Evolutionary conservation across 495 filamentous ascomycete genomes (phyloP), one percentile per base, ranked within the genome.

Genomic region (Neurospora hispaniola): DNA sequence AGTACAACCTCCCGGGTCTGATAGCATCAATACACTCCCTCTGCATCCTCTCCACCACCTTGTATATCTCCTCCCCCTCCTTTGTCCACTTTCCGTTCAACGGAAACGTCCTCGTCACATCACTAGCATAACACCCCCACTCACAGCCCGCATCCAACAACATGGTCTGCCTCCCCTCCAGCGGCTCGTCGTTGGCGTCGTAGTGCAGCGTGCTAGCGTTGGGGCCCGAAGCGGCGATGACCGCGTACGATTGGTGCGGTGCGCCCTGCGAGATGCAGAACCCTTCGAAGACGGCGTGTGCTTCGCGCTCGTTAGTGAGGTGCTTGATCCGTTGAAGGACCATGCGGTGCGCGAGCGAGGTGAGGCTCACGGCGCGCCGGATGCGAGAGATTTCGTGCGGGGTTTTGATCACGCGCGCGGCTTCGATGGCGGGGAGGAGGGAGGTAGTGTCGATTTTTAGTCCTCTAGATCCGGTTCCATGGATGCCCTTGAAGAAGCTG

Each of bases 121-220:
- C 94, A 70, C 89, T 90, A n/a, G 93, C 93, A 78, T 98, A 98
- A 79, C 92, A 93, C 14, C 90, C 81, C 87, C 88, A 96, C 79
- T 97, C 95, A 42, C 89, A 88, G 7, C 93, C 94, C 2, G 94
- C 95, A 79, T 98, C 95, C 9, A 97, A 84, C 73, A 93, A 90
- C 38, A 97, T 84, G 20, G 95, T 83, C 78, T 94, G 90, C 70
- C 87, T 85, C 3, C 88, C 88, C 5, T 82, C 77, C 43, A 98
- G 85, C 6, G 89, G 82, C 74, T 91, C 86, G 76, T 96, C 84
- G 78, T 98, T 98, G 38, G 85, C 85, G 8, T 87, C 84, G 80
- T 98, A 98, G 80, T 98, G 95, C n/a, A 98, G 84, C 0, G 90
- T 91, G 35, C 90, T 90, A 4, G 92, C 93, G 76, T 96, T 95